phyloP scores from a whole-genome alignment of 257 asterid species.

The Gentiana dahurica region DNA sequence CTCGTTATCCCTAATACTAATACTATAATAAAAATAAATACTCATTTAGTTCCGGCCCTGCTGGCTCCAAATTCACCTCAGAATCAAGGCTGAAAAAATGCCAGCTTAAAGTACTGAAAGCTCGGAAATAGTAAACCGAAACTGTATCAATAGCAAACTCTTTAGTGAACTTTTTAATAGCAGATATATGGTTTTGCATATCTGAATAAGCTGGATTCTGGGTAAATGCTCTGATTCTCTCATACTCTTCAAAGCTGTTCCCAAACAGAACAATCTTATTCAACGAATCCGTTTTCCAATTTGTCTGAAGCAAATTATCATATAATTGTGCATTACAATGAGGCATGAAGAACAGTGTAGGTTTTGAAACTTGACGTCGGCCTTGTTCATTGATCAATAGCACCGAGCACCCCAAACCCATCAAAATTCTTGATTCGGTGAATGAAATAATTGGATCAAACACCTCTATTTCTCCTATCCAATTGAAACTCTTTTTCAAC shows the following conservation, averaged over 20 bases:
- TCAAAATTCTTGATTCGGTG: conserved; percentile 57
- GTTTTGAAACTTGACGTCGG: conserved; percentile 39
- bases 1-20: too few relatives aligned
- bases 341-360: conserved; percentile 89
- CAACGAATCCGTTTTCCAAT: conserved; percentile 45
- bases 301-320: conserved; percentile 58
- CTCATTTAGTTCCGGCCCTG: too few relatives aligned
- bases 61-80: background rate
- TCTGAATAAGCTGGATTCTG: conserved; percentile 16
- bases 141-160: conserved; percentile 26
- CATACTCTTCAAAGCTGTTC: conserved; percentile 57
- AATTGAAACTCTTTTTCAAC: conserved; percentile 56
- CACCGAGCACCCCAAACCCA: conserved; percentile 64
- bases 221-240: conserved; percentile 25
- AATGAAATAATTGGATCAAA: conserved; percentile 74
- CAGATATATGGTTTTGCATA: conserved; percentile 44
- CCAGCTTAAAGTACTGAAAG: conserved; percentile 68
- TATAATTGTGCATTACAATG: conserved; percentile 74
- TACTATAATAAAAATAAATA: too few relatives aligned
- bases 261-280: conserved; percentile 42
- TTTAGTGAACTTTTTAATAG: conserved; percentile 33
- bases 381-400: conserved; percentile 74
- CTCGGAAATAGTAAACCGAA: conserved; percentile 44
- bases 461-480: conserved; percentile 74
- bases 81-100: conserved; percentile 40